A percentile compares a stretch with the other conserved stretches of the same genome.
Evolutionary conservation across 768 basidiomycete genomes (phyloP).

Genomic region (Amanita inopinata): DNA sequence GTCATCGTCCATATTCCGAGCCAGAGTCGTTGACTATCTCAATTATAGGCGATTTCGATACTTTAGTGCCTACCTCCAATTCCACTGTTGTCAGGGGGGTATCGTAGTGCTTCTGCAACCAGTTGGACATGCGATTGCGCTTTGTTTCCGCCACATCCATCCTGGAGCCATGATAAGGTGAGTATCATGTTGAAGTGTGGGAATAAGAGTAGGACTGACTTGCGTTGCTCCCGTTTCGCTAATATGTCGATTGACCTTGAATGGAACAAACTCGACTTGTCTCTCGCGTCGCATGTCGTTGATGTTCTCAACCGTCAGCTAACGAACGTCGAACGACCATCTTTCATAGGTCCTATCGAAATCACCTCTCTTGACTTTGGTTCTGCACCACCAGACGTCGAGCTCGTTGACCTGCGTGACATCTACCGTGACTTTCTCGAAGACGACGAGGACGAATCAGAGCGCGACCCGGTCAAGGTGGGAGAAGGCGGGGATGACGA

Average conservation of each 20-base stretch:
- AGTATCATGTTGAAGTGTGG: too few relatives aligned
- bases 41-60: too few relatives aligned
- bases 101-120: too few relatives aligned
- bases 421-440: conserved; percentile 93
- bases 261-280: conserved; percentile 75
- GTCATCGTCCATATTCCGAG: too few relatives aligned
- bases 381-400: conserved; percentile 68
- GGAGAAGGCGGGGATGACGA: conserved; percentile 49
- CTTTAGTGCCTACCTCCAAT: too few relatives aligned
- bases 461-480: conserved; percentile 41
- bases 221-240: neutral
- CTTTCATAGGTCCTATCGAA: conserved; percentile 89
- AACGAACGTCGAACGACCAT: conserved; percentile 60
- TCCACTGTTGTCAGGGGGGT: too few relatives aligned
- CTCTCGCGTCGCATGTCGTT: conserved; percentile 61
- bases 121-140: too few relatives aligned
- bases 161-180: too few relatives aligned
- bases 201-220: neutral
- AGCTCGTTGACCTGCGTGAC: conserved; percentile 86
- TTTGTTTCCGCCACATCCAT: too few relatives aligned
- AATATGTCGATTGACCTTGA: conserved; percentile 92
- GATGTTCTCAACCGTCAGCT: conserved; percentile 76
- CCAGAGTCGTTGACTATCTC: too few relatives aligned
- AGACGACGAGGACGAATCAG: conserved; percentile 55
- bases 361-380: conserved; percentile 88